phyloP scores from a whole-genome alignment of 2,329 filamentous ascomycete genomes.

The Colletotrichum nymphaeae region DNA sequence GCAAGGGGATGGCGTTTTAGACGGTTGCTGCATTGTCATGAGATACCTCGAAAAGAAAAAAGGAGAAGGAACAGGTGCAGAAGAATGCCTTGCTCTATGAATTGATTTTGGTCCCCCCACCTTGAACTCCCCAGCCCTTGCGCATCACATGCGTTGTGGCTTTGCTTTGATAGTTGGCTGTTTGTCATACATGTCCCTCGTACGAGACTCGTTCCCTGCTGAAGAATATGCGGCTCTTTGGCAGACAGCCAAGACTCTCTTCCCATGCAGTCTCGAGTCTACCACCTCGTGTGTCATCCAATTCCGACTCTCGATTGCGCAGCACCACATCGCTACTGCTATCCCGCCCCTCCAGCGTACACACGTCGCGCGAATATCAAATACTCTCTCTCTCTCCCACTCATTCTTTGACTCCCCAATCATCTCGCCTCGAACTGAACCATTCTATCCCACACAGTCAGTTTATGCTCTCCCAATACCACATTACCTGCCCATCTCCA shows the following conservation, averaged over 20 bases:
- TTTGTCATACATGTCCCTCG: neutral
- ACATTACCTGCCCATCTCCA: neutral
- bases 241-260: neutral
- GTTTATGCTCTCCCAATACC: slow-evolving; percentile 10
- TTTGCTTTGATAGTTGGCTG: neutral
- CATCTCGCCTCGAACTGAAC: slow-evolving; percentile 97
- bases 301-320: neutral
- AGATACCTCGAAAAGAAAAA: slow-evolving; percentile 36
- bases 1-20: slow-evolving; percentile 32
- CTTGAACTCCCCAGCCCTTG: slow-evolving; percentile 29
- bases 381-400: neutral
- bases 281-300: neutral
- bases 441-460: slow-evolving; percentile 72
- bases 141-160: neutral
- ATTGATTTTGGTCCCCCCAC: slow-evolving; percentile 33
- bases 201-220: neutral
- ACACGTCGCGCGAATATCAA: neutral
- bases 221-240: neutral
- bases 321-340: neutral
- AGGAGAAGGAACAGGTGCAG: slow-evolving; percentile 25
- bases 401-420: neutral
- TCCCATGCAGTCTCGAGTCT: neutral
- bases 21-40: slow-evolving; percentile 36
- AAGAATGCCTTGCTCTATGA: slow-evolving; percentile 34
- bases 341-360: neutral